Evolutionary conservation across 768 basidiomycete species (phyloP).

Genomic region (Artomyces pyxidatus): DNA sequence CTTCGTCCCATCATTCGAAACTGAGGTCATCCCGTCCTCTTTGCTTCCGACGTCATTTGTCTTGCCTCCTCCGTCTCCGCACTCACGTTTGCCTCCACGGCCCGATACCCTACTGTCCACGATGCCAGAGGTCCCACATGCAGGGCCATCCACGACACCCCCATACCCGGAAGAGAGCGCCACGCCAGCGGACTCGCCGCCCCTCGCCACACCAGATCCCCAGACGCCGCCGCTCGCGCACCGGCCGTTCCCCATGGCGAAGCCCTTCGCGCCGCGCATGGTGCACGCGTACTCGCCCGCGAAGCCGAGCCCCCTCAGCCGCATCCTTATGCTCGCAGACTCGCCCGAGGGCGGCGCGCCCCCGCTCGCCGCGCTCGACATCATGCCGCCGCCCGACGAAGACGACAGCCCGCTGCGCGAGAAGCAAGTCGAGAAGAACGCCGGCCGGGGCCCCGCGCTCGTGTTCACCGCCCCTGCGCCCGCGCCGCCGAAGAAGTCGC

Average conservation of each 20-base stretch:
- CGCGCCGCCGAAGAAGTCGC: background rate
- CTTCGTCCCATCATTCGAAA: constrained; percentile 41
- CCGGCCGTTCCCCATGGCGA: constrained; percentile 61
- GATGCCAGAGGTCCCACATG: background rate
- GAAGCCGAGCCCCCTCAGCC: constrained; percentile 72
- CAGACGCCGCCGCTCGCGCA: constrained; percentile 25
- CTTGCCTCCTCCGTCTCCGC: constrained; percentile 71
- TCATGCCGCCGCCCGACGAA: constrained; percentile 8
- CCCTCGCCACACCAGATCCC: constrained; percentile 9
- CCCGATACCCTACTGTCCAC: constrained; percentile 32
- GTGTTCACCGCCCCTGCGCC: background rate
- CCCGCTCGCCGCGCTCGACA: constrained; percentile 16
- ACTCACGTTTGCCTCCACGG: constrained; percentile 47
- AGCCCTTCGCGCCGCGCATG: constrained; percentile 62
- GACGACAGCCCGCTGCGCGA: constrained; percentile 49
- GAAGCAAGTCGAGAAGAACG: constrained; percentile 20
- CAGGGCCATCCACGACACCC: constrained; percentile 5
- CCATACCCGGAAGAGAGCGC: constrained; percentile 1
- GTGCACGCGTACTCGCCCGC: constrained; percentile 77
- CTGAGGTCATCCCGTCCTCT: constrained; percentile 36
- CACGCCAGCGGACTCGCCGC: background rate
- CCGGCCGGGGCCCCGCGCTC: no score
- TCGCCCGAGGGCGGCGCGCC: constrained; percentile 39
- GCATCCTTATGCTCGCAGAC: constrained; percentile 64
- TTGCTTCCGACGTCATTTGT: constrained; percentile 65